Conservation (phyloP, 768 basidiomycete genomes). For the Amanita pallidorosea region DNA sequence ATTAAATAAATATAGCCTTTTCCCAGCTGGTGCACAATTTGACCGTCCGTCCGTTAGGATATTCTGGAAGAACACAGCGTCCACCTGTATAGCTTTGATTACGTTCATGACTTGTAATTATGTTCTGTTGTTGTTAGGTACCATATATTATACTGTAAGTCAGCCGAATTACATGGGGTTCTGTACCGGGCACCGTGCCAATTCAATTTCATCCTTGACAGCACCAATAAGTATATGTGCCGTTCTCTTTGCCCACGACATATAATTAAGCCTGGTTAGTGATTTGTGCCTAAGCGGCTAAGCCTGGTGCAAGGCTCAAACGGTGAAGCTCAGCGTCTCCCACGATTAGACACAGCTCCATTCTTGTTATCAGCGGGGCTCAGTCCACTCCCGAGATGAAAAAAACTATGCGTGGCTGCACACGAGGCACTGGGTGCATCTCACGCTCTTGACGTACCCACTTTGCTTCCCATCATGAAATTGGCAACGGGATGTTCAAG, state of each 20-base stretch:
- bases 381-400: constrained; percentile 71
- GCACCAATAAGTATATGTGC: constrained; percentile 48
- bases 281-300: no score
- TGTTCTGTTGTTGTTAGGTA: no score
- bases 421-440: constrained; percentile 76
- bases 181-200: no score
- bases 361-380: constrained; percentile 72
- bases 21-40: background rate
- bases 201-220: no score
- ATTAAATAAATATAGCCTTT: no score
- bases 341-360: constrained; percentile 58
- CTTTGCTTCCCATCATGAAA: no score
- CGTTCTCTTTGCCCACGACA: constrained; percentile 38
- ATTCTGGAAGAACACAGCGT: constrained; percentile 10
- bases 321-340: constrained; percentile 69
- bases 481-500: no score
- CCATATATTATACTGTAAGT: no score
- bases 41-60: background rate
- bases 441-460: no score
- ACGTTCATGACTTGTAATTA: background rate
- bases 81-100: background rate
- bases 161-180: no score
- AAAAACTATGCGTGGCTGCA: constrained; percentile 56
- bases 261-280: no score
- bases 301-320: constrained; percentile 60